Evolutionary conservation across 2,329 filamentous ascomycete species (phyloP).

Genomic region (Xylaria sp.): DNA sequence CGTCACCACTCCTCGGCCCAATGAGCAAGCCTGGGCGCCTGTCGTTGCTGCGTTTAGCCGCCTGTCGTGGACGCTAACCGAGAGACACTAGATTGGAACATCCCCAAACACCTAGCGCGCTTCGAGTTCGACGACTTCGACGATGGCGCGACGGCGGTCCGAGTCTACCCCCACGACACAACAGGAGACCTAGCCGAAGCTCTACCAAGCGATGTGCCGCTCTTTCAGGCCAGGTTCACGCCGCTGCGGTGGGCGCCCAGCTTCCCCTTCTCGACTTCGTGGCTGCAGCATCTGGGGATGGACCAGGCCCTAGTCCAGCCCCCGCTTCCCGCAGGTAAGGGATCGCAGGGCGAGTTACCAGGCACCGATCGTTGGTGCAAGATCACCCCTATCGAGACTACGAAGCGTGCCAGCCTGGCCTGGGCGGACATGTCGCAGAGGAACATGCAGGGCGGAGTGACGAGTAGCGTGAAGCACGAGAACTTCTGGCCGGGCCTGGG

Average conservation of each 20-base stretch:
- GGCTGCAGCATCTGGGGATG: conserved; percentile 56
- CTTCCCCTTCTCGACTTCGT: conserved; percentile 57
- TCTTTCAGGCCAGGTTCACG: conserved; percentile 60
- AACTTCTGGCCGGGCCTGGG: conserved; percentile 62
- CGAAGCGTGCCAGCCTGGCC: conserved; percentile 52
- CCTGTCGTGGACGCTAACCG: conserved; percentile 3
- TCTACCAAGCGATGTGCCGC: conserved; percentile 51
- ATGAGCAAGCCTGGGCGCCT: not conserved
- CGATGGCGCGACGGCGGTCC: conserved; percentile 54
- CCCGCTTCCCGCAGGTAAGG: conserved; percentile 56
- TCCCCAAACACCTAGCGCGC: conserved; percentile 65
- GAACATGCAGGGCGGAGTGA: conserved; percentile 45
- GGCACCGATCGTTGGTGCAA: conserved; percentile 61
- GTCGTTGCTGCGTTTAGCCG: no score
- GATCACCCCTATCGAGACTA: conserved; percentile 49
- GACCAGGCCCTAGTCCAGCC: conserved; percentile 60
- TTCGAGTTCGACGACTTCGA: conserved; percentile 58
- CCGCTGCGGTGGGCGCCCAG: conserved; percentile 55
- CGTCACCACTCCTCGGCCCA: conserved; percentile 38
- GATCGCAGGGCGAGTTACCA: conserved; percentile 54
- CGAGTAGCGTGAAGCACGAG: conserved; percentile 29
- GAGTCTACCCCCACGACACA: conserved; percentile 59
- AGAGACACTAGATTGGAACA: conserved; percentile 60
- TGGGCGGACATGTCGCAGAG: conserved; percentile 61
- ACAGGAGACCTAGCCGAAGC: conserved; percentile 49